Conservation (phyloP, 73 alveolate genomes). For the Blepharisma japonicum region DNA sequence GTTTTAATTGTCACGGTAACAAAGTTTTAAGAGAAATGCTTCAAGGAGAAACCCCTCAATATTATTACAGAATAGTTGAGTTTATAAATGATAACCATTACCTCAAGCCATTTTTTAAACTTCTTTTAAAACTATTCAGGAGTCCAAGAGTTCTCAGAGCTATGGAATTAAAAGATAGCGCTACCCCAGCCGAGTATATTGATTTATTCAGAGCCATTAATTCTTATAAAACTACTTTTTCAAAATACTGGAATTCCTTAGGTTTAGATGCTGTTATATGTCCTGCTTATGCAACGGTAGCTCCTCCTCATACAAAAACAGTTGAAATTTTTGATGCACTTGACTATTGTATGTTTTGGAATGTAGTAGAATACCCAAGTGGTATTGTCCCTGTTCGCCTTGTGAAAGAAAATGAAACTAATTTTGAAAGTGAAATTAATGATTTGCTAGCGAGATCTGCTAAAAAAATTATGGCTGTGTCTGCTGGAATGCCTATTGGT, state of each 20-base stretch:
- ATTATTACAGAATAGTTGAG: background rate
- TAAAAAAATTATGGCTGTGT: constrained; percentile 50
- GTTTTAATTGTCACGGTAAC: background rate
- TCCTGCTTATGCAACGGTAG: constrained; percentile 53
- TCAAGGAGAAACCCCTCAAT: constrained; percentile 3
- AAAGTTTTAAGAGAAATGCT: background rate
- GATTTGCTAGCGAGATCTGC: constrained; percentile 38
- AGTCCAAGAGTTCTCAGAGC: background rate
- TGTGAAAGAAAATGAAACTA: constrained; percentile 53
- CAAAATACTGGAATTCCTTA: constrained; percentile 30
- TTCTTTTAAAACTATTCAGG: background rate
- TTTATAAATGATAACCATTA: background rate
- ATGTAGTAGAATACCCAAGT: constrained; percentile 49
- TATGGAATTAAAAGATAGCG: background rate
- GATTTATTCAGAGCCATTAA: background rate
- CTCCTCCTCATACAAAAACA: constrained; percentile 45
- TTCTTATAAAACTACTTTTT: background rate
- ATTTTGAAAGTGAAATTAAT: constrained; percentile 32
- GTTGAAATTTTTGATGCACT: constrained; percentile 32
- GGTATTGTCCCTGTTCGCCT: constrained; percentile 64
- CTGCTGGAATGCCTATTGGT: constrained; percentile 78
- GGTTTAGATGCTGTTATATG: constrained; percentile 49
- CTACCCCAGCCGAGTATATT: background rate
- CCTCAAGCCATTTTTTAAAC: background rate
- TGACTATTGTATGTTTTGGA: constrained; percentile 49